phyloP scores from a whole-genome alignment of 2,329 filamentous ascomycete genomes.

The Colletotrichum theobromicola region DNA sequence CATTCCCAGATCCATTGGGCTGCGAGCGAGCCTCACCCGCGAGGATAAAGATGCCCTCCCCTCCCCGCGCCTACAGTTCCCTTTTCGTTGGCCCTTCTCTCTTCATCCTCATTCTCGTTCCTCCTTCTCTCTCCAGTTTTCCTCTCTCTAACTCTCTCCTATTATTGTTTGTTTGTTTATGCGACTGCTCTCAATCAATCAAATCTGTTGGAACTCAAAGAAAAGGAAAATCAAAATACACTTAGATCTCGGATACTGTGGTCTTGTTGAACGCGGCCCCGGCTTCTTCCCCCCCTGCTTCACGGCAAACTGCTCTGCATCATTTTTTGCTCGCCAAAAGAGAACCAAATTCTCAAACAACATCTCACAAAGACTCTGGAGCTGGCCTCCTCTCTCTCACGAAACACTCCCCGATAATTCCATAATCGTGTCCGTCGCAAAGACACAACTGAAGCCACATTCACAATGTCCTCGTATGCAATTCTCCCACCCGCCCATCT shows the following conservation, averaged over 20 bases:
- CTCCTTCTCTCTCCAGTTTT: background rate
- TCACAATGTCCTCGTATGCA: constrained; percentile 49
- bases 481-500: background rate
- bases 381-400: constrained; percentile 20
- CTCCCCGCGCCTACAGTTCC: constrained; percentile 14
- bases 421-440: constrained; percentile 20
- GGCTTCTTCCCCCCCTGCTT: constrained; percentile 21
- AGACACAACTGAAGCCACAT: constrained; percentile 21
- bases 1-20: constrained; percentile 22
- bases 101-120: constrained; percentile 13
- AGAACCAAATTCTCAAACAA: background rate
- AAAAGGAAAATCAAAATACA: background rate
- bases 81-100: constrained; percentile 12
- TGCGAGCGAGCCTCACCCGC: constrained; percentile 11
- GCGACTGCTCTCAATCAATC: background rate
- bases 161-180: constrained; percentile 9
- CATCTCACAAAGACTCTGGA: constrained; percentile 8
- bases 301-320: constrained; percentile 20
- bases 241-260: constrained; percentile 29
- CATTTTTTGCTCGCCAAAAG: background rate
- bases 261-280: constrained; percentile 24
- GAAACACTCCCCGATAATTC: constrained; percentile 9
- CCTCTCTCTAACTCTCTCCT: background rate
- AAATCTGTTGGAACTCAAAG: constrained; percentile 10
- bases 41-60: constrained; percentile 23